A percentile compares a stretch with the other conserved stretches of the same genome.
phyloP scores from a whole-genome alignment of 1,284 basidiomycete species.

The Malassezia dermatis region DNA sequence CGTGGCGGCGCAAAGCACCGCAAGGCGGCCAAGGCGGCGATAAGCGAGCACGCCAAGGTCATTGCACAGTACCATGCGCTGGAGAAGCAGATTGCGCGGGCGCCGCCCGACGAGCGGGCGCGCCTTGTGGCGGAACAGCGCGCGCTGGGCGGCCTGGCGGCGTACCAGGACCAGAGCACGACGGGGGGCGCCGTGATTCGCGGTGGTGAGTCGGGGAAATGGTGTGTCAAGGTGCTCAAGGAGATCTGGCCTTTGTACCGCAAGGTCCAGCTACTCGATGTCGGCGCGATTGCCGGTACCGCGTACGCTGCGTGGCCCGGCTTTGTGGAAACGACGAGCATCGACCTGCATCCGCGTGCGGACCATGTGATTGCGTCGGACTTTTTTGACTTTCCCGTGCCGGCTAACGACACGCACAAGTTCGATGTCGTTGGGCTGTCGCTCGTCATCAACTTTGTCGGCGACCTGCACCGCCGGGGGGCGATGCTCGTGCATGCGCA shows the following conservation, averaged over 20 bases:
- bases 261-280: constrained; percentile 46
- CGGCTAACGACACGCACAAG: constrained; percentile 19
- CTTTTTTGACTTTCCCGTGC: constrained; percentile 48
- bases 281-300: constrained; percentile 49
- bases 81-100: constrained; percentile 38
- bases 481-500: constrained; percentile 40
- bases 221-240: constrained; percentile 31
- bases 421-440: constrained; percentile 49
- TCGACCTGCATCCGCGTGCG: constrained; percentile 49
- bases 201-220: constrained; percentile 33
- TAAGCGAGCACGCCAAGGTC: constrained; percentile 23
- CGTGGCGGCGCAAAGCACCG: constrained; percentile 40
- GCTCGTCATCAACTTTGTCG: constrained; percentile 50
- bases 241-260: constrained; percentile 7
- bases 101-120: constrained; percentile 23
- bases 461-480: constrained; percentile 41
- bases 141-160: constrained; percentile 32
- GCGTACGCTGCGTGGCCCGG: constrained; percentile 42
- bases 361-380: constrained; percentile 43
- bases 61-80: constrained; percentile 41
- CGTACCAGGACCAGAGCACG: constrained; percentile 38
- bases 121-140: constrained; percentile 25
- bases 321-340: constrained; percentile 46
- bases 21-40: neutral
- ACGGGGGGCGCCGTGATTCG: constrained; percentile 20